These are phyloP conservation scores for Hippophae rhamnoides DNA, from an alignment of 306 rosid genomes.

Conservation along the genomic window DNA sequence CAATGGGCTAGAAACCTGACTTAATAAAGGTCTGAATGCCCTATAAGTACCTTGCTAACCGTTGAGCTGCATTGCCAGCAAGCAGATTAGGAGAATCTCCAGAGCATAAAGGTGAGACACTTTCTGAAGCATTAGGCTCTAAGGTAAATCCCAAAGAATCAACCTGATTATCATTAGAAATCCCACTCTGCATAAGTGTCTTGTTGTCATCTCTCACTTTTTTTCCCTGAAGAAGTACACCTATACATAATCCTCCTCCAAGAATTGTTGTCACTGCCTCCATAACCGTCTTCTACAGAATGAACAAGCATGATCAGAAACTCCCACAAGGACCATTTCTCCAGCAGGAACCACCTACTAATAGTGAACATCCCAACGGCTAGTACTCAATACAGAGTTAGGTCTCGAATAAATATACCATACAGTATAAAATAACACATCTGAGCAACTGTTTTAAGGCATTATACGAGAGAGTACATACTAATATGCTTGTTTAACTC, in stretches of 20 bases:
- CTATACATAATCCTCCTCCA: conserved; percentile 66
- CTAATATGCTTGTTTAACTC: neutral
- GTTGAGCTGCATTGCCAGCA: conserved; percentile 26
- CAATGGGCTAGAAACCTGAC: neutral
- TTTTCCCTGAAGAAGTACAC: conserved; percentile 79
- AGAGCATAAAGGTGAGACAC: conserved; percentile 30
- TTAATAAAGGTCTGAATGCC: neutral
- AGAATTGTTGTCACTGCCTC: conserved; percentile 78
- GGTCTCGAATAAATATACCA: neutral
- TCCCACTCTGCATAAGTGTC: conserved; percentile 78
- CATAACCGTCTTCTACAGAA: conserved; percentile 70
- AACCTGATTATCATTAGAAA: conserved; percentile 51
- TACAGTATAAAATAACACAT: neutral
- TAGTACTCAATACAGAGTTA: neutral
- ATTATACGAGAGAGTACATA: neutral
- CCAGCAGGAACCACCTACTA: neutral
- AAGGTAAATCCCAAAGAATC: conserved; percentile 74
- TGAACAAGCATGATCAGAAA: conserved; percentile 18
- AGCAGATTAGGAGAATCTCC: conserved; percentile 37
- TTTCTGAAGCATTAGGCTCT: conserved; percentile 59
- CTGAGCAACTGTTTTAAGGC: too few species aligned
- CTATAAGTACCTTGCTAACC: conserved; percentile 45
- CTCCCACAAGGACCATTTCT: neutral
- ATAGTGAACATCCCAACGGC: neutral
- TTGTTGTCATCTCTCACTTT: conserved; percentile 70